phyloP scores from a whole-genome alignment of 2,329 filamentous ascomycete genomes.

The Lachnellula hyalina region DNA sequence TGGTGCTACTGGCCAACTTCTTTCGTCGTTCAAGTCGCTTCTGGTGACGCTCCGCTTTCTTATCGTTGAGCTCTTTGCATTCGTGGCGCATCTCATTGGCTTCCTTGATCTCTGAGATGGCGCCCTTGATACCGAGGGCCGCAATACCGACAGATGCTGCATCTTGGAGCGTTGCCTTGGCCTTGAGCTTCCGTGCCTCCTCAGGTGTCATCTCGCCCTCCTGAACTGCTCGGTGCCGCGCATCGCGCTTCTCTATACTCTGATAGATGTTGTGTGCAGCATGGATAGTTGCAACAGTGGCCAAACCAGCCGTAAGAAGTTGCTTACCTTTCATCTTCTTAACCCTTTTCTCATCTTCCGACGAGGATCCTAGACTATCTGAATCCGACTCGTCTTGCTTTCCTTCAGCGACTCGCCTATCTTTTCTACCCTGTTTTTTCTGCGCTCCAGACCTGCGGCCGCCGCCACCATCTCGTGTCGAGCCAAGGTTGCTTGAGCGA shows the following conservation, averaged over 20 bases:
- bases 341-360: constrained; percentile 55
- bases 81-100: constrained; percentile 56
- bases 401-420: constrained; percentile 28
- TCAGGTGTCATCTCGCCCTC: constrained; percentile 59
- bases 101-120: constrained; percentile 60
- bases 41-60: constrained; percentile 39
- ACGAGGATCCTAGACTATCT: constrained; percentile 50
- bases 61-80: constrained; percentile 47
- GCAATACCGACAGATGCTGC: constrained; percentile 62
- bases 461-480: constrained; percentile 14
- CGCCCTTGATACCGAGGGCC: constrained; percentile 61
- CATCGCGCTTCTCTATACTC: constrained; percentile 58
- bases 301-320: constrained; percentile 59
- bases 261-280: constrained; percentile 61
- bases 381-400: constrained; percentile 30
- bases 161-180: constrained; percentile 59
- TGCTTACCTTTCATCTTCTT: constrained; percentile 64
- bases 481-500: constrained; percentile 22
- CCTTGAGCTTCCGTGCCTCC: constrained; percentile 56
- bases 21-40: constrained; percentile 41
- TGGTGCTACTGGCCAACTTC: constrained; percentile 23
- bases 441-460: constrained; percentile 16
- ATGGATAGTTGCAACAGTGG: constrained; percentile 64
- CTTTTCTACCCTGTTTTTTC: constrained; percentile 21
- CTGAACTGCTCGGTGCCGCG: constrained; percentile 52